These are phyloP conservation scores for Coemansia reversa DNA, from an alignment of 192 early-diverging fungal genomes.

Conservation along the genomic window DNA sequence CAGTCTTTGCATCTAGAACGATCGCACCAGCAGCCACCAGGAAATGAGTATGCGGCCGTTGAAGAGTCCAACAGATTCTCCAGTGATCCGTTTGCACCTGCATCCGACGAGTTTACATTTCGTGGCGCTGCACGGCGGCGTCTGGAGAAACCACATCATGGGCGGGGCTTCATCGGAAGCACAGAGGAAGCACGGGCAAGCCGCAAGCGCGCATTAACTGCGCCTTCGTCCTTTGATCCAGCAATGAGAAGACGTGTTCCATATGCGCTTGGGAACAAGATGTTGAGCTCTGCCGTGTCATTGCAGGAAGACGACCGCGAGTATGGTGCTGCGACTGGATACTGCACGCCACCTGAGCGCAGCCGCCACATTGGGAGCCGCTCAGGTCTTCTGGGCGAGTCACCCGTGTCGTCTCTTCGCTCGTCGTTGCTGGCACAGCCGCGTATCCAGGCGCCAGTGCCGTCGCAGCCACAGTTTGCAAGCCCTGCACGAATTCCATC, in stretches of 20 bases:
- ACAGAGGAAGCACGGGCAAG: constrained; percentile 7
- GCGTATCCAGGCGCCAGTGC: neutral
- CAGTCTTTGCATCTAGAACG: constrained; percentile 4
- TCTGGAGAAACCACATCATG: constrained; percentile 32
- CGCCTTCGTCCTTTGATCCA: constrained; percentile 48
- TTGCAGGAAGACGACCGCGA: constrained; percentile 32
- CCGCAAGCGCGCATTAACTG: constrained; percentile 53
- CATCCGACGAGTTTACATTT: constrained; percentile 39
- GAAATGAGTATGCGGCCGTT: constrained; percentile 16
- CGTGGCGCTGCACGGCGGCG: constrained; percentile 42
- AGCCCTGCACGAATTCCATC: neutral
- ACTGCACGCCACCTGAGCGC: constrained; percentile 23
- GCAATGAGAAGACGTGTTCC: constrained; percentile 15
- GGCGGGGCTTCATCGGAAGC: constrained; percentile 11
- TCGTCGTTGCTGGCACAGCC: constrained; percentile 40
- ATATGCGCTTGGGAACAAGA: constrained; percentile 10
- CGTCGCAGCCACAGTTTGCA: neutral
- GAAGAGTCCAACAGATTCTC: constrained; percentile 2
- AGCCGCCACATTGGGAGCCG: constrained; percentile 25
- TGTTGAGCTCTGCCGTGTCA: constrained; percentile 12
- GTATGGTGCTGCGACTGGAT: constrained; percentile 5
- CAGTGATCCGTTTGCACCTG: constrained; percentile 28
- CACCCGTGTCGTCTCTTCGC: constrained; percentile 52
- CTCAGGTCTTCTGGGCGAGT: constrained; percentile 26
- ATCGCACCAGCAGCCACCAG: neutral